Evolutionary conservation across 768 basidiomycete genomes (phyloP).

Genomic region (Crucibulum laeve): DNA sequence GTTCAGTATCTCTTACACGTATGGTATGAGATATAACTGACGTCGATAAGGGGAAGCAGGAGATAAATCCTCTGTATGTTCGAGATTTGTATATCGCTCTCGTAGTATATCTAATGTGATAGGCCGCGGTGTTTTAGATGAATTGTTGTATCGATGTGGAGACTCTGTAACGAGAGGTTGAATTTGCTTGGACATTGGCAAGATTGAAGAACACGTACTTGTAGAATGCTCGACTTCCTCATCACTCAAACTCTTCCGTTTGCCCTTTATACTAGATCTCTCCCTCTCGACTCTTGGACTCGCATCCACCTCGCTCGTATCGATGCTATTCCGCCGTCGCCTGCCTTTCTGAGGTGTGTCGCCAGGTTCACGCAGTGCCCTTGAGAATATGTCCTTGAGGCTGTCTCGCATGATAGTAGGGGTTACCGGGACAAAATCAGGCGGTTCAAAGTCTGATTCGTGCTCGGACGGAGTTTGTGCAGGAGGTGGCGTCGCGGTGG

Average conservation of each 20-base stretch:
- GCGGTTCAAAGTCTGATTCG: conserved; percentile 58
- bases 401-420: conserved; percentile 53
- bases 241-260: conserved; percentile 61
- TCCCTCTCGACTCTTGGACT: conserved; percentile 42
- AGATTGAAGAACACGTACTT: conserved; percentile 33
- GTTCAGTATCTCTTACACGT: not conserved
- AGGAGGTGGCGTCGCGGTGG: conserved; percentile 20
- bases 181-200: not conserved
- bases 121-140: conserved; percentile 36
- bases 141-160: conserved; percentile 23
- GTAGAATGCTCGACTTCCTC: conserved; percentile 54
- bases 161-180: conserved; percentile 11
- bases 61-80: not conserved
- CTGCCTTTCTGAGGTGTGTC: conserved; percentile 55
- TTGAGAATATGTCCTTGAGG: conserved; percentile 63
- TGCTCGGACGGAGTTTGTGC: conserved; percentile 37
- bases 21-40: not conserved
- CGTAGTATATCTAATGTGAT: conserved; percentile 42
- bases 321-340: conserved; percentile 50
- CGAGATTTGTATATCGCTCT: conserved; percentile 29
- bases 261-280: conserved; percentile 39
- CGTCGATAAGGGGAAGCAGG: not conserved
- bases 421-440: conserved; percentile 28
- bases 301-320: conserved; percentile 54
- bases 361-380: conserved; percentile 58